These are phyloP conservation scores for Nicotiana tabacum DNA, from an alignment of 257 asterid genomes.

Conservation along the genomic window DNA sequence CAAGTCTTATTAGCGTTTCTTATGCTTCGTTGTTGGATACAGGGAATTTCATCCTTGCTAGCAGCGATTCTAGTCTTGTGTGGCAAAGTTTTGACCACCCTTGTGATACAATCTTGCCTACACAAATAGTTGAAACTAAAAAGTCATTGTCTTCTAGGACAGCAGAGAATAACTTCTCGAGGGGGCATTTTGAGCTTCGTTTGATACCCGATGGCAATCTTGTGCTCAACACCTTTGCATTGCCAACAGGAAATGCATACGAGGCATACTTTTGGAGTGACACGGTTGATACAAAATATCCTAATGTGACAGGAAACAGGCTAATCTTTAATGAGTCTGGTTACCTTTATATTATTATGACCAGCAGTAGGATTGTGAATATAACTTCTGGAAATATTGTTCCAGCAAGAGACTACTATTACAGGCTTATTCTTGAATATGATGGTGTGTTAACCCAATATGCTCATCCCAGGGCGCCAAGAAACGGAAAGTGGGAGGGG, in stretches of 20 bases:
- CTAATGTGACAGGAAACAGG: not conserved
- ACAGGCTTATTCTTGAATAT: slow-evolving; percentile 1
- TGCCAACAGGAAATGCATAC: not conserved
- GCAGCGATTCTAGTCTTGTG: not conserved
- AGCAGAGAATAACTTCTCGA: slow-evolving; percentile 22
- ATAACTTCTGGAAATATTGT: not conserved
- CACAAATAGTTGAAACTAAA: slow-evolving; percentile 23
- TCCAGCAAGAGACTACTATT: slow-evolving; percentile 7
- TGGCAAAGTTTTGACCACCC: slow-evolving; percentile 60
- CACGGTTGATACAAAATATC: not conserved
- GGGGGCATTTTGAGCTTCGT: slow-evolving; percentile 26
- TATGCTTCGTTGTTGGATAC: slow-evolving; percentile 39
- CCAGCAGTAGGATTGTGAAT: slow-evolving; percentile 19
- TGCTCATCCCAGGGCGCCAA: slow-evolving; percentile 5
- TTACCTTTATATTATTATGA: not conserved
- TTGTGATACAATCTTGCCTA: slow-evolving; percentile 37
- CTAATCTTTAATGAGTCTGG: slow-evolving; percentile 9
- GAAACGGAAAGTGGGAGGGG: slow-evolving; percentile 5
- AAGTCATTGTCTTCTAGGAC: slow-evolving; percentile 32
- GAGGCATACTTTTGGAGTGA: slow-evolving; percentile 26
- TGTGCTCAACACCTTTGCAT: slow-evolving; percentile 30
- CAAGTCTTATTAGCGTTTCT: not conserved
- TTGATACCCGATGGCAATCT: slow-evolving; percentile 51
- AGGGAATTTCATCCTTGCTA: slow-evolving; percentile 37
- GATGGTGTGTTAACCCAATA: slow-evolving; percentile 9